A percentile compares a stretch with the other conserved stretches of the same genome.
phyloP scores from a whole-genome alignment of 2,329 filamentous ascomycete species.

The Fusarium mangiferae region DNA sequence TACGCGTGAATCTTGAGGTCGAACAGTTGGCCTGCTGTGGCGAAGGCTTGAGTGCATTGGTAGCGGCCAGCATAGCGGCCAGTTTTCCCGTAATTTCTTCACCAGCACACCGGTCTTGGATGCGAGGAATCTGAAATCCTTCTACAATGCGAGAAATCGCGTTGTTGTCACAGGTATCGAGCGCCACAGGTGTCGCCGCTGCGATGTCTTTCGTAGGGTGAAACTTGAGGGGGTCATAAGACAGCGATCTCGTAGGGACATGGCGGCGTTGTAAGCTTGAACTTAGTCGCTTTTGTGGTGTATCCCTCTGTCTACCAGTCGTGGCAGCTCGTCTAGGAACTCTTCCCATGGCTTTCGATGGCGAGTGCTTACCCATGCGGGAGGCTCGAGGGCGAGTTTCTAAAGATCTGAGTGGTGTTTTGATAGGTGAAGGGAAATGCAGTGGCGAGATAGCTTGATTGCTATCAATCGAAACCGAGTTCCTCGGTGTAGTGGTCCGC shows the following conservation, averaged over 20 bases:
- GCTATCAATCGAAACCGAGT: neutral
- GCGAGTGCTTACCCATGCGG: slow-evolving; percentile 22
- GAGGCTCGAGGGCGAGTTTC: slow-evolving; percentile 4
- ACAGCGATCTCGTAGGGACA: slow-evolving; percentile 17
- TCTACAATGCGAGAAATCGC: neutral
- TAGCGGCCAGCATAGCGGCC: slow-evolving; percentile 51
- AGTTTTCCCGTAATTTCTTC: slow-evolving; percentile 50
- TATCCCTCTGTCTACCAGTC: slow-evolving; percentile 13
- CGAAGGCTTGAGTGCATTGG: slow-evolving; percentile 48
- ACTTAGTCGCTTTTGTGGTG: slow-evolving; percentile 24
- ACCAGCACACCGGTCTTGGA: neutral
- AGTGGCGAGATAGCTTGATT: slow-evolving; percentile 14
- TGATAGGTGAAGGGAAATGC: slow-evolving; percentile 17
- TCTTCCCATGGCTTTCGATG: neutral
- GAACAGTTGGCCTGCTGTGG: slow-evolving; percentile 14
- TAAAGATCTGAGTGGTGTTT: neutral
- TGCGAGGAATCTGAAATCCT: neutral
- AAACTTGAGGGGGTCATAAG: slow-evolving; percentile 35
- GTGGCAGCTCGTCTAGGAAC: slow-evolving; percentile 27
- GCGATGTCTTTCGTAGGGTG: slow-evolving; percentile 24
- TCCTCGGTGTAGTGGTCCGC: slow-evolving; percentile 1
- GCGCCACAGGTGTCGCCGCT: slow-evolving; percentile 11
- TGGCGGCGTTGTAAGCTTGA: slow-evolving; percentile 25
- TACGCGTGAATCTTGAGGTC: slow-evolving; percentile 43
- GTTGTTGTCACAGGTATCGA: slow-evolving; percentile 28